A percentile compares a stretch with the other conserved stretches of the same genome.
These are phyloP conservation scores for Trametes polyzona DNA, from an alignment of 1,284 basidiomycete genomes.

Conservation along the genomic window DNA sequence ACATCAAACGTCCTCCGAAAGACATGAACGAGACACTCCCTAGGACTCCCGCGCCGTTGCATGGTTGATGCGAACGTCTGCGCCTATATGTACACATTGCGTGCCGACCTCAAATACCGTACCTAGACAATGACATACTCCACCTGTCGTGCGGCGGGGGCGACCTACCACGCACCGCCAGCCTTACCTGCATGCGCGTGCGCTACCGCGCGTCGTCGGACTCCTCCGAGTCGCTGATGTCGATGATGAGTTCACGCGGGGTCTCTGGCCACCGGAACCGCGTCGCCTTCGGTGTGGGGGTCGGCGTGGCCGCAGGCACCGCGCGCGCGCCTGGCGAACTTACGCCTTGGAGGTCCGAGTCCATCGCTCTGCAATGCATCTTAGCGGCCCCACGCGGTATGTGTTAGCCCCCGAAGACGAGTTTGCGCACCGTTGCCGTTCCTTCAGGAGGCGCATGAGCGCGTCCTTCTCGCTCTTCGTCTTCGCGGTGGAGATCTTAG, in stretches of 20 bases:
- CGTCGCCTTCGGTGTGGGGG: constrained; percentile 8
- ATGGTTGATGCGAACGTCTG: not conserved
- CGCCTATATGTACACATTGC: constrained; percentile 1
- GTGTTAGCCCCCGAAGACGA: not conserved
- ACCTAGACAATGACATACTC: not conserved
- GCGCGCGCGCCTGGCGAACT: constrained; percentile 6
- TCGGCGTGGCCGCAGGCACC: constrained; percentile 9
- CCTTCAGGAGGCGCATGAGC: constrained; percentile 60
- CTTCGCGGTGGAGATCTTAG: constrained; percentile 52
- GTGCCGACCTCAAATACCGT: not conserved
- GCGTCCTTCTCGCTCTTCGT: constrained; percentile 66
- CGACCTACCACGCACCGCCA: too few relatives aligned
- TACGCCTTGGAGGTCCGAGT: constrained; percentile 24
- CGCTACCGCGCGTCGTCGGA: constrained; percentile 36
- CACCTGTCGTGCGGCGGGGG: too few relatives aligned
- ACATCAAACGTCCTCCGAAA: constrained; percentile 13
- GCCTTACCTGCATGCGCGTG: constrained; percentile 14
- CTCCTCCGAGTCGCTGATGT: constrained; percentile 59
- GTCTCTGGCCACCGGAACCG: constrained; percentile 46
- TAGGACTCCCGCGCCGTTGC: too few relatives aligned
- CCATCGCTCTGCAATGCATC: constrained; percentile 27
- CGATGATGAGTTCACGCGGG: constrained; percentile 44
- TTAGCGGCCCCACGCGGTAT: constrained; percentile 16
- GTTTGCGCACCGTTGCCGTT: constrained; percentile 39
- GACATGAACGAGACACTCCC: constrained; percentile 14